These are phyloP conservation scores for Podaxis pistillaris DNA, from an alignment of 768 basidiomycete genomes.

Conservation along the genomic window DNA sequence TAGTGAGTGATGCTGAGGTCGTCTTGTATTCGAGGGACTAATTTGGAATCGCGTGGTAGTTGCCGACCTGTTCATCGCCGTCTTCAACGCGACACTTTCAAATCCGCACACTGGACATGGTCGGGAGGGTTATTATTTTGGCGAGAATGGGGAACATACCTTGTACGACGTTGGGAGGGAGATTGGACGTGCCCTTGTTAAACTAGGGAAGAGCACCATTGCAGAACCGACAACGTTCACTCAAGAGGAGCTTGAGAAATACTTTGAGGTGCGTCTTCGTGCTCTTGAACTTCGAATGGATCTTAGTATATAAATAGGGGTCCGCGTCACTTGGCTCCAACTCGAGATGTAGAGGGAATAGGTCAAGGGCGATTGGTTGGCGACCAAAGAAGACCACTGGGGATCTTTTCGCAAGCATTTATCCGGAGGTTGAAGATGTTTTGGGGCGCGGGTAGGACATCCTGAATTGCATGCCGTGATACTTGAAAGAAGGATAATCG, in stretches of 20 bases:
- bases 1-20: conserved; percentile 28
- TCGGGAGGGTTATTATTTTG: conserved; percentile 54
- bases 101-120: conserved; percentile 39
- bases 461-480: not conserved
- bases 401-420: conserved; percentile 50
- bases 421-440: conserved; percentile 37
- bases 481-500: not conserved
- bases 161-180: conserved; percentile 39
- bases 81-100: conserved; percentile 37
- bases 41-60: conserved; percentile 29
- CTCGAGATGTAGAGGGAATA: conserved; percentile 42
- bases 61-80: conserved; percentile 39
- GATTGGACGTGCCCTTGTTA: conserved; percentile 37
- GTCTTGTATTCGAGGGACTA: not conserved
- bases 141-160: conserved; percentile 47
- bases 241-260: conserved; percentile 42
- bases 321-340: conserved; percentile 28
- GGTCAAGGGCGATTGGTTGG: conserved; percentile 49
- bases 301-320: not conserved
- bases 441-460: not conserved
- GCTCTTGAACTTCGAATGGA: not conserved
- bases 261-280: conserved; percentile 24
- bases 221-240: conserved; percentile 47
- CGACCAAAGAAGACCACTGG: conserved; percentile 45
- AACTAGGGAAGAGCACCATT: conserved; percentile 33